These are phyloP conservation scores for Yamadazyma sp. DNA, from an alignment of 805 yeast genomes.

Conservation along the genomic window DNA sequence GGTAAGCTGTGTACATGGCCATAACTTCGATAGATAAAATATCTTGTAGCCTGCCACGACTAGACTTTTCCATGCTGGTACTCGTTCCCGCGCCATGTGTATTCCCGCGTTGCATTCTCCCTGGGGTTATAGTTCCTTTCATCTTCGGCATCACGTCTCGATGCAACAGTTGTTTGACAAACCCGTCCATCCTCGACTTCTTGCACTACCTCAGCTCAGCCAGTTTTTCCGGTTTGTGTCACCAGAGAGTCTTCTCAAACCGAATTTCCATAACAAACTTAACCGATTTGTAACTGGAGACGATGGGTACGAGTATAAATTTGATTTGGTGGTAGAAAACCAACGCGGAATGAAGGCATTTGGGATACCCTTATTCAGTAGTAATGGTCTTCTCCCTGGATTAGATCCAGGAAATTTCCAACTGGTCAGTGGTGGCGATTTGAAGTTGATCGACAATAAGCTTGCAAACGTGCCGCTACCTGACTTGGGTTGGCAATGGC, in stretches of 20 bases:
- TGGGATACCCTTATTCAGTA: conserved; percentile 51
- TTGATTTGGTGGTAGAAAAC: conserved; percentile 51
- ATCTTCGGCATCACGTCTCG: too few relatives aligned
- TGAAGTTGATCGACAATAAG: conserved; percentile 29
- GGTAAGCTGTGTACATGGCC: too few relatives aligned
- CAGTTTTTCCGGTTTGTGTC: conserved; percentile 10
- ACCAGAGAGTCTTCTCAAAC: conserved; percentile 6
- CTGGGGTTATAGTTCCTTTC: too few relatives aligned
- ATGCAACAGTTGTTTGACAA: conserved; percentile 13
- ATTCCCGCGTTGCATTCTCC: too few relatives aligned
- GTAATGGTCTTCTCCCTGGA: conserved; percentile 45
- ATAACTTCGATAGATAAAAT: too few relatives aligned
- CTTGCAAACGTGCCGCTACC: conserved; percentile 48
- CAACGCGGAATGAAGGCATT: conserved; percentile 54
- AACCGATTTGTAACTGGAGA: conserved; percentile 3
- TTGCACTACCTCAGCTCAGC: conserved; percentile 13
- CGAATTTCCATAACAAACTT: conserved; percentile 7
- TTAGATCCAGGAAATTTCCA: conserved; percentile 54
- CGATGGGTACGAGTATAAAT: conserved; percentile 11
- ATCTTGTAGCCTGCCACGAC: too few relatives aligned
- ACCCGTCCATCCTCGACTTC: conserved; percentile 5
- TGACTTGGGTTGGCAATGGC: conserved; percentile 64
- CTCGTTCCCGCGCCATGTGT: too few relatives aligned
- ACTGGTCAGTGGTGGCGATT: conserved; percentile 39
- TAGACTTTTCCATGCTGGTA: too few relatives aligned